A percentile compares a stretch with the other conserved stretches of the same genome.
Conservation (phyloP, 257 asterid species). For the Cinchona pubescens region DNA sequence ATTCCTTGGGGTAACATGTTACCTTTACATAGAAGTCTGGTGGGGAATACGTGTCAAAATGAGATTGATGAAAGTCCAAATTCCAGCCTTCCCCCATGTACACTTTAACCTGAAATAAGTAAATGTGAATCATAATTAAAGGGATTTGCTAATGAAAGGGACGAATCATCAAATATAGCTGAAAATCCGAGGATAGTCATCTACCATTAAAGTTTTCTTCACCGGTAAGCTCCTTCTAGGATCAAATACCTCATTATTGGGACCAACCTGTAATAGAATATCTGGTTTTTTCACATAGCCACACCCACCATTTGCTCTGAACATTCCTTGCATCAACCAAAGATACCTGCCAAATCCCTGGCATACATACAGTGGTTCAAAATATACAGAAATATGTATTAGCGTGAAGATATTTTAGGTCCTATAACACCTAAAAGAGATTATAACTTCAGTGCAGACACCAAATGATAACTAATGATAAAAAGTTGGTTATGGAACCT, state of each 20-base stretch:
- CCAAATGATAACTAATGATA: not conserved
- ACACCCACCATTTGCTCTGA: conserved; percentile 78
- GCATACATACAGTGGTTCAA: not conserved
- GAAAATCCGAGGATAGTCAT: not conserved
- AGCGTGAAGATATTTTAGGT: not conserved
- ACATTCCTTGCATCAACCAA: conserved; percentile 86
- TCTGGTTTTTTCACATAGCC: conserved; percentile 81
- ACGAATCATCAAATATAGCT: not conserved
- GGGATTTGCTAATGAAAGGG: not conserved
- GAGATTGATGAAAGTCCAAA: conserved; percentile 61
- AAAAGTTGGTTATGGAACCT: conserved; percentile 36
- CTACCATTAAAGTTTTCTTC: conserved; percentile 55
- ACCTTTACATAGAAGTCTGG: conserved; percentile 90
- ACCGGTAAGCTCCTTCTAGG: conserved; percentile 49
- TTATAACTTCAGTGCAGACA: not conserved
- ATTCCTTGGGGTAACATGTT: not conserved
- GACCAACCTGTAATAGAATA: conserved; percentile 38
- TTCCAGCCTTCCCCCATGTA: conserved; percentile 84
- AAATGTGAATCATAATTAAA: not conserved
- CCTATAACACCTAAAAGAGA: not conserved
- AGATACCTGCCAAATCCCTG: conserved; percentile 69
- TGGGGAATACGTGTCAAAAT: conserved; percentile 69
- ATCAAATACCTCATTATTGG: conserved; percentile 46
- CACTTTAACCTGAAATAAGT: conserved; percentile 47
- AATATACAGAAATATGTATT: not conserved